phyloP scores from a whole-genome alignment of 2,329 filamentous ascomycete genomes.

The Aspergillus felis region DNA sequence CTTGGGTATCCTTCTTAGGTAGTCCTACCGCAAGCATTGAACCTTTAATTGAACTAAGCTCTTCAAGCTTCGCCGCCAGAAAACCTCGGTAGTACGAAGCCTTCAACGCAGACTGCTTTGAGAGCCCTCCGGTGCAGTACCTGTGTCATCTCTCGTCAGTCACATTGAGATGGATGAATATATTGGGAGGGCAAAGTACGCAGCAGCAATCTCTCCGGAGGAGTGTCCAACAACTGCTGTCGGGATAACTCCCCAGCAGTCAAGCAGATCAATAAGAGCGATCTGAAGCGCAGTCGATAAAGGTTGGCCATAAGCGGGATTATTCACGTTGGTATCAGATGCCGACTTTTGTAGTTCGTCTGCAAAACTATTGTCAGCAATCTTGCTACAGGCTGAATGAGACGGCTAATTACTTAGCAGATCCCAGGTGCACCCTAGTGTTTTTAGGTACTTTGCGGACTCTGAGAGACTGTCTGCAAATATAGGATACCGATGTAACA shows the following conservation, averaged over 20 bases:
- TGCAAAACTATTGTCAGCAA: not conserved
- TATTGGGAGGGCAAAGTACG: not conserved
- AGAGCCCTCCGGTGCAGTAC: not conserved
- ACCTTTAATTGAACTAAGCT: not conserved
- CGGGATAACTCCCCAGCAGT: not conserved
- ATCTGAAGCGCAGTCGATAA: not conserved
- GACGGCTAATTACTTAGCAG: not conserved
- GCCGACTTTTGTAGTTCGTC: not conserved
- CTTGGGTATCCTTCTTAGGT: not conserved
- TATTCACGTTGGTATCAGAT: not conserved
- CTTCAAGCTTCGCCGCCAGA: not conserved
- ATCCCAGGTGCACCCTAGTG: constrained; percentile 9
- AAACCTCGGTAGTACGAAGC: not conserved
- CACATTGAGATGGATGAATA: not conserved
- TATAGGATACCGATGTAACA: constrained; percentile 12
- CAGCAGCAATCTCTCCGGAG: not conserved
- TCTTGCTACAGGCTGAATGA: not conserved
- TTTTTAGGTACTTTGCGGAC: constrained; percentile 8
- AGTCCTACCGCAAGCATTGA: not conserved
- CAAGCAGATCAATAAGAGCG: not conserved
- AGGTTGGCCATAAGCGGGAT: not conserved
- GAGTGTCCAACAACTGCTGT: not conserved
- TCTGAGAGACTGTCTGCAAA: constrained; percentile 10
- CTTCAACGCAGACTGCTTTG: not conserved
- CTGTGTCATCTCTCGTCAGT: not conserved